Conservation (phyloP, 75 land plant genomes). For the Isoetes taiwanensis region DNA sequence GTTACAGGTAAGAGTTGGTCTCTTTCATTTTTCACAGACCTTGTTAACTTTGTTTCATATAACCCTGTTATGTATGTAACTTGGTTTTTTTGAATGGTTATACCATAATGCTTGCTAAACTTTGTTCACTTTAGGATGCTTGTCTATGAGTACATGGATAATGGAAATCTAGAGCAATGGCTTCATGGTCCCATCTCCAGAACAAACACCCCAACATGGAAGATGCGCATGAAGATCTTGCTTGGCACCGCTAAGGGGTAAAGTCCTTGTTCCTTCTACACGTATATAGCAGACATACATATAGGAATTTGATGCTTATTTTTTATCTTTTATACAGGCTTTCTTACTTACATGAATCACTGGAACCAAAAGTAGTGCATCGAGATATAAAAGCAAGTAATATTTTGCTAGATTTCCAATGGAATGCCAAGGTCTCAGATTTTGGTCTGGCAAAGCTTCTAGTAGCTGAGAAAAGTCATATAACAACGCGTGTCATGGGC, state of each 20-base stretch:
- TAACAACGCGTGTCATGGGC: conserved; percentile 2
- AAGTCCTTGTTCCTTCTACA: background rate
- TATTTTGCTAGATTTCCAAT: background rate
- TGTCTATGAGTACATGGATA: conserved; percentile 8
- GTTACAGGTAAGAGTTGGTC: background rate
- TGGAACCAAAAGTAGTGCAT: conserved; percentile 3
- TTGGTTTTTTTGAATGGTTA: background rate
- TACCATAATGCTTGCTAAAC: background rate
- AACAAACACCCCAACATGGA: background rate
- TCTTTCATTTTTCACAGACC: too few species aligned
- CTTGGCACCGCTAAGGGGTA: background rate
- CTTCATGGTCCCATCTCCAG: background rate
- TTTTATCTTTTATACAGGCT: background rate
- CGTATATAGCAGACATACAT: background rate
- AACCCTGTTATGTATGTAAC: background rate
- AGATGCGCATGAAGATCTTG: background rate
- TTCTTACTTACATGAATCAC: background rate
- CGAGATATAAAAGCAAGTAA: conserved; percentile 4
- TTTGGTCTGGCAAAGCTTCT: conserved; percentile 9
- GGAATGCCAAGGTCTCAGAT: conserved; percentile 4
- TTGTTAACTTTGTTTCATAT: too few species aligned
- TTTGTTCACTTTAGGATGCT: conserved; percentile 5
- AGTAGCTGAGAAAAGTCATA: conserved; percentile 1
- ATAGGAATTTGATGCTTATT: background rate
- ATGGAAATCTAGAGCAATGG: conserved; percentile 5